Evolutionary conservation across 2,329 filamentous ascomycete species (phyloP).

Genomic region (Dryadomyces sulphureus): DNA sequence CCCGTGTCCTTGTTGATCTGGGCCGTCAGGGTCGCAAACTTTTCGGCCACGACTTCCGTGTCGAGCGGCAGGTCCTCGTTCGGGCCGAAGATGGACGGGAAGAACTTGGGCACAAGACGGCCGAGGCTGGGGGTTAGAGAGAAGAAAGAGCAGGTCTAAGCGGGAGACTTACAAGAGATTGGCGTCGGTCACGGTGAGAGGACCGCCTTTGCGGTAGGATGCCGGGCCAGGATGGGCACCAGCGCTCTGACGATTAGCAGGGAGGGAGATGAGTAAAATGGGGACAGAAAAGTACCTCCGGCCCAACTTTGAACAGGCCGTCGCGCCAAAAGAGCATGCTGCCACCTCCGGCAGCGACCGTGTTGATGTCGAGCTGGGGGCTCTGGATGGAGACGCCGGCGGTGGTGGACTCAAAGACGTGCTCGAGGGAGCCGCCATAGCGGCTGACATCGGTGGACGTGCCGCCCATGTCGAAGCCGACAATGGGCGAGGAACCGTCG

Average conservation of each 20-base stretch:
- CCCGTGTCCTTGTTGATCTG: constrained; percentile 64
- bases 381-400: constrained; percentile 86
- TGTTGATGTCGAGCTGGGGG: constrained; percentile 86
- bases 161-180: constrained; percentile 32
- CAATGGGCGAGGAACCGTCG: neutral
- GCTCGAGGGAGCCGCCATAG: constrained; percentile 38
- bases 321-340: constrained; percentile 77
- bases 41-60: constrained; percentile 42
- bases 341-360: constrained; percentile 77
- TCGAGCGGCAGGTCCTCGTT: constrained; percentile 40
- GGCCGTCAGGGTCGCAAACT: constrained; percentile 59
- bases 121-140: constrained; percentile 55
- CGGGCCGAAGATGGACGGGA: constrained; percentile 53
- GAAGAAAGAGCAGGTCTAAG: constrained; percentile 35
- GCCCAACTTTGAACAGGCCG: constrained; percentile 64
- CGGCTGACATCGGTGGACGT: constrained; percentile 6
- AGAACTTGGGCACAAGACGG: constrained; percentile 39
- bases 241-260: constrained; percentile 54
- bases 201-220: constrained; percentile 54
- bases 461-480: constrained; percentile 8
- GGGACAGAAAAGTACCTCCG: constrained; percentile 63
- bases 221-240: constrained; percentile 52
- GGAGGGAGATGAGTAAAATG: constrained; percentile 52
- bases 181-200: constrained; percentile 52
- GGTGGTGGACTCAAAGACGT: constrained; percentile 52